These are phyloP conservation scores for Aspergillus cristatus DNA, from an alignment of 495 filamentous ascomycete genomes.

Conservation along the genomic window DNA sequence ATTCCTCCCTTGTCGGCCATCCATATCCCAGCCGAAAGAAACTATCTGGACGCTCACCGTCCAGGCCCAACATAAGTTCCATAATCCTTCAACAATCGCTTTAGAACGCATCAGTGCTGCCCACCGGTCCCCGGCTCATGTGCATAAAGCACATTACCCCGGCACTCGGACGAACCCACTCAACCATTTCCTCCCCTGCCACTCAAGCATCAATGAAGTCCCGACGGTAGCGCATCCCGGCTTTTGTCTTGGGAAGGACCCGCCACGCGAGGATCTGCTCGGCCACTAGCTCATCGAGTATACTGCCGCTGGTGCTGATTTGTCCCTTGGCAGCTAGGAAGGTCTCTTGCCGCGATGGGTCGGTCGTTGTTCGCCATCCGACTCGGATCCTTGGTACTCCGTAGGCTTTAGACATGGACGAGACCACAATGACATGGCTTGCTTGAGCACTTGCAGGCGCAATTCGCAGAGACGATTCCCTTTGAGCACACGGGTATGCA, in stretches of 20 bases:
- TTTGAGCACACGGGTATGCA: too few relatives aligned
- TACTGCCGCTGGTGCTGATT: constrained; percentile 3
- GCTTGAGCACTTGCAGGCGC: too few relatives aligned
- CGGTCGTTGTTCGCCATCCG: not conserved
- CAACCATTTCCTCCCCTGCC: not conserved
- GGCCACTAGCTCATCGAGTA: constrained; percentile 1
- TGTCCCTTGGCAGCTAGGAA: constrained; percentile 2
- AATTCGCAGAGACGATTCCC: too few relatives aligned
- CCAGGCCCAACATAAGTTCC: constrained; percentile 3
- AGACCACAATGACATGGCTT: constrained; percentile 1
- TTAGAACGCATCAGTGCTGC: not conserved
- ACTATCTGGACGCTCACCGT: not conserved
- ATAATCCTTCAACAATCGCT: not conserved
- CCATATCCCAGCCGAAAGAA: constrained; percentile 1
- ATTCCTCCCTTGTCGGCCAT: not conserved
- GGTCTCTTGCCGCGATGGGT: not conserved
- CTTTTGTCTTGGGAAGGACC: not conserved
- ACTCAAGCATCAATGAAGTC: constrained; percentile 1
- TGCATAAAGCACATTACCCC: constrained; percentile 1
- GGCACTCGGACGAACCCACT: not conserved
- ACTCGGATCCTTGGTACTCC: constrained; percentile 1
- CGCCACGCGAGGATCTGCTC: not conserved
- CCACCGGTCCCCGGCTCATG: not conserved
- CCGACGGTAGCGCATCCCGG: not conserved
- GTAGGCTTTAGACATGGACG: constrained; percentile 1